Evolutionary conservation across 768 basidiomycete genomes (phyloP).

Genomic region (Termitomyces sp.): DNA sequence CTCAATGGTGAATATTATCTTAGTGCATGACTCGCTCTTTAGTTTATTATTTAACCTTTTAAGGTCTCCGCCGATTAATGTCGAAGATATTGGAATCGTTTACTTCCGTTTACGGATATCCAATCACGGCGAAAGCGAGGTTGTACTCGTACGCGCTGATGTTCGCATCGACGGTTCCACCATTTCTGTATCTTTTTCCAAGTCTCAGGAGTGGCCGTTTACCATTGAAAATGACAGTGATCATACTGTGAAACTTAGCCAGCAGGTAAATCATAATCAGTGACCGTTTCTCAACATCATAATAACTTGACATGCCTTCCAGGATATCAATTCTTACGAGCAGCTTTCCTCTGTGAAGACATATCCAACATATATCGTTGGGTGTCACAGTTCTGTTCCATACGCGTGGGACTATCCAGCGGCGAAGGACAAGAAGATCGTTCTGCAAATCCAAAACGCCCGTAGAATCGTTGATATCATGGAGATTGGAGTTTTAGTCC

Average conservation of each 20-base stretch:
- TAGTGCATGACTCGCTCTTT: not conserved
- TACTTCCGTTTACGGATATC: conserved; percentile 61
- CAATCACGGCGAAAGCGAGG: conserved; percentile 24
- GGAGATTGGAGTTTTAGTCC: conserved; percentile 90
- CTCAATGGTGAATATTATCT: conserved; percentile 54
- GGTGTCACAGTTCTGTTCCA: conserved; percentile 43
- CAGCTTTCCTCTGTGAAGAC: conserved; percentile 29
- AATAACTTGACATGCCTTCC: conserved; percentile 1
- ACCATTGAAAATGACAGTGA: conserved; percentile 86
- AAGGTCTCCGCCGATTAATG: conserved; percentile 91
- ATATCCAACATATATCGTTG: conserved; percentile 48
- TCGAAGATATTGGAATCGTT: conserved; percentile 84
- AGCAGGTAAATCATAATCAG: conserved; percentile 49
- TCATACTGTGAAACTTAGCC: conserved; percentile 58
- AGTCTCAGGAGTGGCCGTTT: conserved; percentile 84
- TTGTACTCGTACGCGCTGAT: conserved; percentile 66
- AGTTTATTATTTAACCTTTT: not conserved
- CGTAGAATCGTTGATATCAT: conserved; percentile 79
- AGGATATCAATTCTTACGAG: conserved; percentile 41
- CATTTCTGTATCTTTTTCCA: conserved; percentile 76
- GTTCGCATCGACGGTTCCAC: conserved; percentile 80
- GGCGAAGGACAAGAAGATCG: conserved; percentile 71
- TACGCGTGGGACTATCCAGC: conserved; percentile 97
- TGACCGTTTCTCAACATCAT: not conserved
- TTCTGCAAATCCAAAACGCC: conserved; percentile 54